Percentiles rank a stretch among this genome's conserved stretches.
Conservation (phyloP, 2,329 filamentous ascomycete genomes). For the Thielaviopsis populi region DNA sequence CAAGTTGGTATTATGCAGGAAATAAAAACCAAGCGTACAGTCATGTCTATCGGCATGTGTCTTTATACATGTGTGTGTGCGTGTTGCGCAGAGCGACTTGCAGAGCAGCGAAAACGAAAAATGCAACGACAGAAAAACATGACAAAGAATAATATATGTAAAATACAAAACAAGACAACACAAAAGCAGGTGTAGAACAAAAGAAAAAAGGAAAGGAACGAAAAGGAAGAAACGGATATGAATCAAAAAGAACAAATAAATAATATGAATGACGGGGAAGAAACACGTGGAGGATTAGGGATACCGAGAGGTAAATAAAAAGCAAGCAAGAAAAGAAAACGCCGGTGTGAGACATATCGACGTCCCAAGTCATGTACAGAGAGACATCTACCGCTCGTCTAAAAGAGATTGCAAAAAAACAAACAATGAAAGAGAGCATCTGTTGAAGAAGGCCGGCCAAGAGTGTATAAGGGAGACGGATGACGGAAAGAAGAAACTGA, state of each 20-base stretch:
- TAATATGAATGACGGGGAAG: conserved; percentile 16
- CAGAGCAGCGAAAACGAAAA: conserved; percentile 3
- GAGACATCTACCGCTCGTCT: conserved; percentile 5
- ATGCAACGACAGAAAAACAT: background rate
- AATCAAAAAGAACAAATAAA: conserved; percentile 3
- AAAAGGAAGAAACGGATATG: conserved; percentile 8
- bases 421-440: conserved; percentile 6
- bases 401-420: conserved; percentile 11
- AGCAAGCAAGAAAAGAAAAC: conserved; percentile 1
- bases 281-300: conserved; percentile 9
- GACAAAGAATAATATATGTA: background rate
- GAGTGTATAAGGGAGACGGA: background rate
- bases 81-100: conserved; percentile 4
- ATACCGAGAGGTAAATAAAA: conserved; percentile 5
- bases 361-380: conserved; percentile 6
- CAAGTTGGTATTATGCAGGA: conserved; percentile 2
- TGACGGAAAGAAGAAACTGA: conserved; percentile 6
- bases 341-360: conserved; percentile 5
- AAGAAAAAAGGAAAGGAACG: background rate
- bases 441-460: background rate
- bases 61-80: background rate
- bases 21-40: conserved; percentile 5
- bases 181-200: background rate
- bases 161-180: background rate
- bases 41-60: conserved; percentile 1